Conservation (phyloP, 495 filamentous ascomycete genomes). For the Sordaria brevicollis region DNA sequence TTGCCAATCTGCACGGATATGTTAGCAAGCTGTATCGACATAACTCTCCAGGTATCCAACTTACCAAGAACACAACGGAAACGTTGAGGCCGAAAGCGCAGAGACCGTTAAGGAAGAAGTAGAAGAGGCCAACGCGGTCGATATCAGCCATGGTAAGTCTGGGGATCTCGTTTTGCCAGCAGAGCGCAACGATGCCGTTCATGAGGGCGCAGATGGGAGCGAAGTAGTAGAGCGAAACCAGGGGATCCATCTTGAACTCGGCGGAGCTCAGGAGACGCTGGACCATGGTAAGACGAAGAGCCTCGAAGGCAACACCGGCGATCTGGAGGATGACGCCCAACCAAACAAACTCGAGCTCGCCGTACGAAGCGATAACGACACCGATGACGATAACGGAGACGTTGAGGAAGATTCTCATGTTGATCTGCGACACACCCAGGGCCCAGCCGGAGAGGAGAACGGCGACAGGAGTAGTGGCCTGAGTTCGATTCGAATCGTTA, state of each 20-base stretch:
- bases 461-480: constrained; percentile 86
- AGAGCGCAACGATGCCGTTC: constrained; percentile 70
- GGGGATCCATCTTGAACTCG: constrained; percentile 96
- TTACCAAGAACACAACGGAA: constrained; percentile 88
- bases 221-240: constrained; percentile 95
- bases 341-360: constrained; percentile 85
- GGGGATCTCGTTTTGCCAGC: constrained; percentile 72
- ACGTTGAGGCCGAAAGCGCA: constrained; percentile 86
- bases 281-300: constrained; percentile 84
- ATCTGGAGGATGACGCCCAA: constrained; percentile 81
- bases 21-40: constrained; percentile 16
- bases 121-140: constrained; percentile 61
- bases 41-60: constrained; percentile 15
- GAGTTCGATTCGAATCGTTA: constrained; percentile 11
- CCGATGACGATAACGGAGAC: constrained; percentile 83
- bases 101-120: constrained; percentile 68
- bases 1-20: constrained; percentile 67
- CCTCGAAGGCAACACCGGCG: constrained; percentile 78
- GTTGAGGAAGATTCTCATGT: constrained; percentile 71
- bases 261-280: constrained; percentile 77
- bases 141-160: constrained; percentile 60
- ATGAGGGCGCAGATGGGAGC: constrained; percentile 85
- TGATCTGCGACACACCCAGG: constrained; percentile 65
- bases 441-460: constrained; percentile 79
- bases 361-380: constrained; percentile 81